Conservation (phyloP, 1,284 basidiomycete genomes). For the Ustilago curta region DNA sequence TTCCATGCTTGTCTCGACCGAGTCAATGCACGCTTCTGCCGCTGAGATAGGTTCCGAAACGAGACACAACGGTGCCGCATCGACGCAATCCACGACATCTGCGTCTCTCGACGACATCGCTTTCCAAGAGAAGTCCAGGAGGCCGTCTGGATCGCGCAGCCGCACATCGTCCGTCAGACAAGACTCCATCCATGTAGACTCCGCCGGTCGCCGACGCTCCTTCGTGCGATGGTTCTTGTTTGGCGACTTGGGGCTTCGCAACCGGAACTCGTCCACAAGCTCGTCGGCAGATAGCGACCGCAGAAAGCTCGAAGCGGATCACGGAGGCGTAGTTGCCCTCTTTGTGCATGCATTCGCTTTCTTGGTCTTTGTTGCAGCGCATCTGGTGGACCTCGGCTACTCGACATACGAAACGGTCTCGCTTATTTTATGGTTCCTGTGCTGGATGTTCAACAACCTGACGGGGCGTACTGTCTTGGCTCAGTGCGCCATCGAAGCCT, state of each 20-base stretch:
- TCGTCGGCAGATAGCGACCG: not conserved
- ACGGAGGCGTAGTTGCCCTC: slow-evolving; percentile 35
- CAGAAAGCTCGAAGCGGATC: slow-evolving; percentile 12
- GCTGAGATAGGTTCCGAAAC: not conserved
- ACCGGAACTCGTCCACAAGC: not conserved
- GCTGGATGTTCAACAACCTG: slow-evolving; percentile 63
- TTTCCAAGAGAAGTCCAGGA: not conserved
- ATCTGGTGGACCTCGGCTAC: slow-evolving; percentile 58
- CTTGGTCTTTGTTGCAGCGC: slow-evolving; percentile 62
- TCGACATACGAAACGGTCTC: slow-evolving; percentile 42
- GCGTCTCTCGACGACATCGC: not conserved
- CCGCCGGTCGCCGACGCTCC: slow-evolving; percentile 40
- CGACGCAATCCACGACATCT: not conserved
- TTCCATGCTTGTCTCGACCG: slow-evolving; percentile 29
- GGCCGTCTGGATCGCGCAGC: not conserved
- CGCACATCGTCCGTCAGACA: slow-evolving; percentile 6
- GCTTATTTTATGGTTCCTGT: slow-evolving; percentile 60
- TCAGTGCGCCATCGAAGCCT: slow-evolving; percentile 60
- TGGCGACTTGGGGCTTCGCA: slow-evolving; percentile 55
- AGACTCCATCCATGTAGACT: slow-evolving; percentile 27
- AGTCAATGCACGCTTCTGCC: not conserved
- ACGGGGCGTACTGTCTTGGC: slow-evolving; percentile 63
- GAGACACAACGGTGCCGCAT: not conserved
- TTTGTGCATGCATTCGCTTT: slow-evolving; percentile 46
- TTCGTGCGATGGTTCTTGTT: slow-evolving; percentile 60